These are phyloP conservation scores for Hortiboletus campestris DNA, from an alignment of 768 basidiomycete species.

Conservation along the genomic window DNA sequence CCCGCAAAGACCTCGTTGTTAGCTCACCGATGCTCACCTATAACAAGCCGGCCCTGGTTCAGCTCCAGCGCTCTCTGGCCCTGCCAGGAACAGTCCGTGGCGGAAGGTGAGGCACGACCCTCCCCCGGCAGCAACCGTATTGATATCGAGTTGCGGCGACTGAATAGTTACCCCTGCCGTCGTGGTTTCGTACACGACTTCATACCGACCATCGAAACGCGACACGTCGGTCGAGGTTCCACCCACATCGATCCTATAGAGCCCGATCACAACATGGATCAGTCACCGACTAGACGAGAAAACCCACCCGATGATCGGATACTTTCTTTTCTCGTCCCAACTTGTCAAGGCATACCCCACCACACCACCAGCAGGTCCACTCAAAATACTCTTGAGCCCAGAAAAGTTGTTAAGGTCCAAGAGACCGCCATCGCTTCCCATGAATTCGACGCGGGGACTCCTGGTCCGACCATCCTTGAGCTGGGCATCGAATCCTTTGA, in stretches of 20 bases:
- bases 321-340: constrained; percentile 71
- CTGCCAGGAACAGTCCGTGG: constrained; percentile 87
- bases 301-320: constrained; percentile 81
- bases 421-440: constrained; percentile 91
- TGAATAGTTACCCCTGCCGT: constrained; percentile 93
- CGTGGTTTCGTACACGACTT: constrained; percentile 92
- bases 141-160: constrained; percentile 91
- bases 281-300: not conserved
- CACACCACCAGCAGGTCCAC: constrained; percentile 93
- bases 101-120: constrained; percentile 86
- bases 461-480: constrained; percentile 56
- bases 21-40: constrained; percentile 45
- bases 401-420: constrained; percentile 82
- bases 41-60: constrained; percentile 94
- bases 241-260: constrained; percentile 77
- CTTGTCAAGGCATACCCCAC: constrained; percentile 90
- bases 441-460: constrained; percentile 85
- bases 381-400: constrained; percentile 89
- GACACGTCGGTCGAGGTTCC: constrained; percentile 97
- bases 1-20: not conserved
- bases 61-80: constrained; percentile 91
- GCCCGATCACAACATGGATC: not conserved
- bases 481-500: constrained; percentile 78
- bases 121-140: constrained; percentile 94
- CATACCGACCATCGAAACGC: constrained; percentile 86